Evolutionary conservation across 208 protist species (phyloP).

Genomic region (Acanthamoeba healyi): DNA sequence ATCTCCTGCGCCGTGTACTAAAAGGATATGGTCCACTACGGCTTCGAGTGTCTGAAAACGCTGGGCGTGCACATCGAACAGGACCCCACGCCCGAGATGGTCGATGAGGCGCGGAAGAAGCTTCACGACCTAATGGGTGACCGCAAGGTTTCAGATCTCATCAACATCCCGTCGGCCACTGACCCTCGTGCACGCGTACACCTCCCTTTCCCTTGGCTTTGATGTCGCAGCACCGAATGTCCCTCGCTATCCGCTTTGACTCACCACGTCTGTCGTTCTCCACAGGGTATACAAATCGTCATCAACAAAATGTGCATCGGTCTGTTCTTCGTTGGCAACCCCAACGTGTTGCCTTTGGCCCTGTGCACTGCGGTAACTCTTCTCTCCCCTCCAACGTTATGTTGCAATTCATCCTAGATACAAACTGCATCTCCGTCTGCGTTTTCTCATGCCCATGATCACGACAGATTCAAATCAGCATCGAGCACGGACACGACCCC

Average conservation of each 20-base stretch:
- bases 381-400: background rate
- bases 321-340: constrained; percentile 26
- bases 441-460: background rate
- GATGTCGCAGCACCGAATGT: too few species aligned
- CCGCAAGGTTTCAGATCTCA: constrained; percentile 3
- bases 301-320: constrained; percentile 46
- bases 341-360: background rate
- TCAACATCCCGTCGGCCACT: background rate
- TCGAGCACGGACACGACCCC: constrained; percentile 43
- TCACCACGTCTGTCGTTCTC: background rate
- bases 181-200: background rate
- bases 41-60: constrained; percentile 13
- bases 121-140: background rate
- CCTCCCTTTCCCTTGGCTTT: background rate
- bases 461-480: constrained; percentile 7
- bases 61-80: background rate
- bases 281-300: constrained; percentile 13
- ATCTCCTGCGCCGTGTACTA: too few species aligned
- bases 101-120: background rate
- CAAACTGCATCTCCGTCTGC: background rate
- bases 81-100: constrained; percentile 8
- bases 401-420: background rate
- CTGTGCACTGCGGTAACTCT: background rate
- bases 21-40: constrained; percentile 61
- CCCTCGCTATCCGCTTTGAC: background rate